These are phyloP conservation scores for Fusarium sororula DNA, from an alignment of 2,329 filamentous ascomycete species.

Conservation along the genomic window DNA sequence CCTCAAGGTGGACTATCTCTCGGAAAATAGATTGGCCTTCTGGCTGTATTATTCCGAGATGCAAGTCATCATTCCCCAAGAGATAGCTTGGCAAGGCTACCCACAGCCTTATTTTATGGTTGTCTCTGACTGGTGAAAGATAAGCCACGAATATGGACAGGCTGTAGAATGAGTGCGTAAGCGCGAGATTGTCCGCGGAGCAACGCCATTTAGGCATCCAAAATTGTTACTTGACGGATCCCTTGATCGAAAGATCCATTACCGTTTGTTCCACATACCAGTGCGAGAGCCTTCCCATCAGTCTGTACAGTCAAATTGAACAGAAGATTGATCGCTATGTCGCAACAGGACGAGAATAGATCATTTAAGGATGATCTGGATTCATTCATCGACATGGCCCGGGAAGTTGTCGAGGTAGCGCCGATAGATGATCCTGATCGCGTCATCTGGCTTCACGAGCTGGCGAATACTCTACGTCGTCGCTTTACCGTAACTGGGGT, in stretches of 20 bases:
- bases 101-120: background rate
- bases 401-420: background rate
- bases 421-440: background rate
- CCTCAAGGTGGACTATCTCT: fast-evolving
- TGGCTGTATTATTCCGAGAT: fast-evolving
- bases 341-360: fast-evolving
- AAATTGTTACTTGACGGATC: no score
- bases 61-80: background rate
- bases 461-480: background rate
- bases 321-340: no score
- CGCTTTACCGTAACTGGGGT: background rate
- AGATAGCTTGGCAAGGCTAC: background rate
- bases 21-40: no score
- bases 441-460: background rate
- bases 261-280: background rate
- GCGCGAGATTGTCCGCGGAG: background rate
- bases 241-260: no score
- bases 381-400: background rate
- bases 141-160: background rate
- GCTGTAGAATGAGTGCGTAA: background rate
- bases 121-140: background rate
- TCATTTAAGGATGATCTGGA: background rate
- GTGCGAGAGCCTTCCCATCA: no score
- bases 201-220: fast-evolving
- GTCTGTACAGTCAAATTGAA: no score